These are phyloP conservation scores for Escallonia herrerae DNA, from an alignment of 129 eudicot genomes.

Conservation along the genomic window DNA sequence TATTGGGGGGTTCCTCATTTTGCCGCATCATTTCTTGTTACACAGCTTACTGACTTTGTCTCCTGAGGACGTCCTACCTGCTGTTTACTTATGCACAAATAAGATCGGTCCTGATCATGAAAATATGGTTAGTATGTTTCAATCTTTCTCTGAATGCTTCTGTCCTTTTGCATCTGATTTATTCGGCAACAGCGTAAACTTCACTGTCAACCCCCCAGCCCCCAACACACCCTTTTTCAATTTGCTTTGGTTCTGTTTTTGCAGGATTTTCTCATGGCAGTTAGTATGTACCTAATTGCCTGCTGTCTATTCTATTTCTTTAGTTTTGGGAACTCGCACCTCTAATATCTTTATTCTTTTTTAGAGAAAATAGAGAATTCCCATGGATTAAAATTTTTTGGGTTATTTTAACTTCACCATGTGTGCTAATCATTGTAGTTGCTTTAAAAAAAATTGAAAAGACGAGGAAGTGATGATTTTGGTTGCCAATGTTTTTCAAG, in stretches of 20 bases:
- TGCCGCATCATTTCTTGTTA: slow-evolving; percentile 10
- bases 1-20: slow-evolving; percentile 5
- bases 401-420: too few species aligned
- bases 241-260: slow-evolving; percentile 5
- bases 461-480: too few species aligned
- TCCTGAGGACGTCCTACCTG: slow-evolving; percentile 89
- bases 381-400: too few species aligned
- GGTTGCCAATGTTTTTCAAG: too few species aligned
- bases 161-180: not conserved
- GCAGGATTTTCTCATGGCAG: not conserved
- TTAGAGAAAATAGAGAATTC: too few species aligned
- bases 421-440: too few species aligned
- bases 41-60: slow-evolving; percentile 84
- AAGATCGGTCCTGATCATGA: slow-evolving; percentile 98
- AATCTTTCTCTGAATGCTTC: not conserved
- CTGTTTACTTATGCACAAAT: slow-evolving; percentile 89
- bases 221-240: not conserved
- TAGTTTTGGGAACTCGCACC: too few species aligned
- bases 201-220: not conserved
- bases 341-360: too few species aligned
- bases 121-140: slow-evolving; percentile 56
- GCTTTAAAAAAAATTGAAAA: too few species aligned
- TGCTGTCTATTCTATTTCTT: not conserved
- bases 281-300: not conserved
- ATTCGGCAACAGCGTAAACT: not conserved